phyloP scores from a whole-genome alignment of 2,329 filamentous ascomycete species.

The Dactylonectria macrodidyma region DNA sequence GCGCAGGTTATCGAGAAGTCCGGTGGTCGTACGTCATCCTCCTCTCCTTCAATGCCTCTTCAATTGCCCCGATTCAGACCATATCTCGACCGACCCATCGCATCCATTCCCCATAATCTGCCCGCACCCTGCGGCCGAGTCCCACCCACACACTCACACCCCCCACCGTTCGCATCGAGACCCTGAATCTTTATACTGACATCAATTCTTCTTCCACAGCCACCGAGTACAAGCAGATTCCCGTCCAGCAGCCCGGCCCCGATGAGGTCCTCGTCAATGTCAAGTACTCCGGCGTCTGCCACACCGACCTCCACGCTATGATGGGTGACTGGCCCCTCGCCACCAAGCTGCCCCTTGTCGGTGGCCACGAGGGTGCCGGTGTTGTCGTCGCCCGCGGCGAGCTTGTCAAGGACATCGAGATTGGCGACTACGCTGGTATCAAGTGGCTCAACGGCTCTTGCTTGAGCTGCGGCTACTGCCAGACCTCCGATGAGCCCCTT shows the following conservation, averaged over 20 bases:
- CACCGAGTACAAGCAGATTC: conserved; percentile 83
- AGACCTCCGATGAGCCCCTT: conserved; percentile 84
- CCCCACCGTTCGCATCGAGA: conserved; percentile 37
- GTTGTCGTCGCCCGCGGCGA: conserved; percentile 85
- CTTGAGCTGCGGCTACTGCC: conserved; percentile 87
- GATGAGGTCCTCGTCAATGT: conserved; percentile 95
- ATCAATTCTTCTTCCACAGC: conserved; percentile 56
- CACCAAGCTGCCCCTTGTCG: conserved; percentile 88
- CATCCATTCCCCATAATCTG: conserved; percentile 16
- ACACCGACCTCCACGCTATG: conserved; percentile 86
- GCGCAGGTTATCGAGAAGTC: conserved; percentile 90
- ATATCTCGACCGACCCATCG: conserved; percentile 9
- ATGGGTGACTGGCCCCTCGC: conserved; percentile 91
- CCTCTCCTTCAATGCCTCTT: conserved; percentile 13
- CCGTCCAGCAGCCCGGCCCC: conserved; percentile 83
- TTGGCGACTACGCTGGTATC: conserved; percentile 90
- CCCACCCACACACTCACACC: conserved; percentile 32
- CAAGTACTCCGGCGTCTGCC: conserved; percentile 92
- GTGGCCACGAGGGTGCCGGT: conserved; percentile 86
- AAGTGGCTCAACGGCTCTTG: conserved; percentile 96
- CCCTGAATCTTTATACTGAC: conserved; percentile 33
- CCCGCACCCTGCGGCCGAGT: conserved; percentile 34
- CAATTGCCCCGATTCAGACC: neutral
- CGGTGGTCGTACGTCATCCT: conserved; percentile 72
- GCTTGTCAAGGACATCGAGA: conserved; percentile 81